Evolutionary conservation across 495 filamentous ascomycete species (phyloP).

Genomic region (Penicillium silybi): DNA sequence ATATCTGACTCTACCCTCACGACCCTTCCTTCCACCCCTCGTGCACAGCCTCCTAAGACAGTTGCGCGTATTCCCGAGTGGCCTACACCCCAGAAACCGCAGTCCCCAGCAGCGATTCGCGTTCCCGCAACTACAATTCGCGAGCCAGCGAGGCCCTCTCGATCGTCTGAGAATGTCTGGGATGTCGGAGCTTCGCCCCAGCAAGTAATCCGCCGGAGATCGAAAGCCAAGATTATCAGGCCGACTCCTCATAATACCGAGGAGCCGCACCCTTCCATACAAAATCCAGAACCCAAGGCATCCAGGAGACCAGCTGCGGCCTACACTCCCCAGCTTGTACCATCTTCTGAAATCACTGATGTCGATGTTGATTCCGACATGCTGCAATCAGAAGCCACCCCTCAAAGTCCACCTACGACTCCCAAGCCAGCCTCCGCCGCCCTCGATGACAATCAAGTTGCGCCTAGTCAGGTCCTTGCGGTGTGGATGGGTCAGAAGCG

Average conservation of each 20-base stretch:
- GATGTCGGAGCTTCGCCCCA: conserved; percentile 37
- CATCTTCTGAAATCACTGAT: conserved; percentile 16
- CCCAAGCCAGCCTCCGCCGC: not conserved
- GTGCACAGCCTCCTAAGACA: conserved; percentile 15
- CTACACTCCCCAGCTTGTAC: conserved; percentile 5
- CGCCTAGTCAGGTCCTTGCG: conserved; percentile 48
- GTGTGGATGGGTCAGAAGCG: conserved; percentile 47
- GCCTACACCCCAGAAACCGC: conserved; percentile 8
- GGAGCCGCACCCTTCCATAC: conserved; percentile 8
- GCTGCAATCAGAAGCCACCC: conserved; percentile 4
- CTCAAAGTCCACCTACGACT: conserved; percentile 13
- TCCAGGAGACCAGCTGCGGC: conserved; percentile 7
- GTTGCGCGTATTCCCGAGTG: conserved; percentile 5
- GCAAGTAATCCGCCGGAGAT: conserved; percentile 23
- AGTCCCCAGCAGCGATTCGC: conserved; percentile 8
- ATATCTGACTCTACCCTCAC: conserved; percentile 34
- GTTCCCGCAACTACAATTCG: conserved; percentile 11
- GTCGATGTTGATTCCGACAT: conserved; percentile 9
- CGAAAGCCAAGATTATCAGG: conserved; percentile 19
- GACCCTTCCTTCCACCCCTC: conserved; percentile 31
- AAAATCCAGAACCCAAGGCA: conserved; percentile 3
- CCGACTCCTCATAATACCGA: conserved; percentile 5
- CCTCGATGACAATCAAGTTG: conserved; percentile 20
- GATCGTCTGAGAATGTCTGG: conserved; percentile 33
- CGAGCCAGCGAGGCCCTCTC: conserved; percentile 22